Conservation (phyloP, 148 eudicot genomes). For the Limonium bicolor region DNA sequence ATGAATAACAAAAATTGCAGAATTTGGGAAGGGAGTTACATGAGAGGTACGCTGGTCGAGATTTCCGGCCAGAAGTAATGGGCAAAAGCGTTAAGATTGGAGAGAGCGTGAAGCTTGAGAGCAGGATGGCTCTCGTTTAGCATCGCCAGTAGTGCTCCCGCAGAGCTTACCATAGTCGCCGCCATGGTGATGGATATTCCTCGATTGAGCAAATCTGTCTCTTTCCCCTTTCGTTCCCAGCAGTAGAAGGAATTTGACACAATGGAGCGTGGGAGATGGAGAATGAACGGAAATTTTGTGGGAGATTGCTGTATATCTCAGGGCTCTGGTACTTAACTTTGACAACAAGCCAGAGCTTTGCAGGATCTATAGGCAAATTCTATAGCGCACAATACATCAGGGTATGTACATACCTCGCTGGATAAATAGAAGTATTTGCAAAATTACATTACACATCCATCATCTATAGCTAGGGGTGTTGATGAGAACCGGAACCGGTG, state of each 20-base stretch:
- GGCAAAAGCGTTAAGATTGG: conserved; percentile 59
- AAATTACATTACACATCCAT: too few species aligned
- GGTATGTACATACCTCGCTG: too few species aligned
- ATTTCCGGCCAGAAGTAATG: conserved; percentile 85
- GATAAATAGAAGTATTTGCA: too few species aligned
- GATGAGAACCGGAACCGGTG: too few species aligned
- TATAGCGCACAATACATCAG: too few species aligned
- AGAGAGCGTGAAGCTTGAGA: conserved; percentile 74
- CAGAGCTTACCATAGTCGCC: conserved; percentile 80
- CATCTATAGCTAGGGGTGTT: too few species aligned
- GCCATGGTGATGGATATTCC: conserved; percentile 8
- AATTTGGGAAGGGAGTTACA: conserved; percentile 17
- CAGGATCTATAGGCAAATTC: too few species aligned
- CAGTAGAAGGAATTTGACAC: neutral
- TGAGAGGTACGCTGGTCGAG: conserved; percentile 63
- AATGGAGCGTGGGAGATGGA: too few species aligned
- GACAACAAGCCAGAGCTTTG: conserved; percentile 1
- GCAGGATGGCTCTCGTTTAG: conserved; percentile 45
- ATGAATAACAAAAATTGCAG: neutral
- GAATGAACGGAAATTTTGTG: neutral
- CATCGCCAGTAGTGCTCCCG: conserved; percentile 73
- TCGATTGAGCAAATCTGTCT: neutral
- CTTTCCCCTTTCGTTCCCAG: neutral
- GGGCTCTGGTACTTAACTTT: neutral
- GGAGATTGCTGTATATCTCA: conserved; percentile 2